Evolutionary conservation across 257 asterid genomes (phyloP).

Genomic region (Ligustrum vulgare): DNA sequence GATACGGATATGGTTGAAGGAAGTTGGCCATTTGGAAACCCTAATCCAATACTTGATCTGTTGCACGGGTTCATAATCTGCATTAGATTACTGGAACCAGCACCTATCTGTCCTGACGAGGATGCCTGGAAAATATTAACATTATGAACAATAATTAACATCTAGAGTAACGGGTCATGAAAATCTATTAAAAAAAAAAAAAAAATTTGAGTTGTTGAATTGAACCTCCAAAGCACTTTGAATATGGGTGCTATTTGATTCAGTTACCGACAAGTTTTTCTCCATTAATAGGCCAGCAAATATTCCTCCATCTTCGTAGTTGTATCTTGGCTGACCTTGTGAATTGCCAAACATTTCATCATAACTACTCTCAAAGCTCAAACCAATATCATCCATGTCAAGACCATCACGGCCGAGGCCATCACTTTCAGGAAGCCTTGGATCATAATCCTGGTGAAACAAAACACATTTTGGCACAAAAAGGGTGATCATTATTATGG

Average conservation of each 20-base stretch:
- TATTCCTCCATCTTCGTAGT: conserved; percentile 45
- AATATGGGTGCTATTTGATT: conserved; percentile 46
- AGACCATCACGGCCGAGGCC: conserved; percentile 19
- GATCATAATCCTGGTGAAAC: conserved; percentile 36
- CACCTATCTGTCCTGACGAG: conserved; percentile 40
- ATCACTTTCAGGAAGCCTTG: conserved; percentile 36
- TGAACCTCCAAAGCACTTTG: conserved; percentile 57
- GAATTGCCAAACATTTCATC: conserved; percentile 45
- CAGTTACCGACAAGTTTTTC: conserved; percentile 47
- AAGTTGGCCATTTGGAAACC: conserved; percentile 49
- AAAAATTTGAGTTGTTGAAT: neutral
- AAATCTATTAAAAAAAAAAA: too few relatives aligned
- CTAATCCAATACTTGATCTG: conserved; percentile 30
- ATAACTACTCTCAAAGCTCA: conserved; percentile 43
- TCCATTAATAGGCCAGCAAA: conserved; percentile 36
- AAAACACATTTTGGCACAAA: neutral
- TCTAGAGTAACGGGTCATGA: too few relatives aligned
- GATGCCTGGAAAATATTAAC: conserved; percentile 39
- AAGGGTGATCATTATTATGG: too few relatives aligned
- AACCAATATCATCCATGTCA: conserved; percentile 48
- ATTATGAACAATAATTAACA: neutral
- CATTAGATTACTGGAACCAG: conserved; percentile 37
- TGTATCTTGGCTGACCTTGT: conserved; percentile 41
- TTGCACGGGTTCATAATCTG: conserved; percentile 36
- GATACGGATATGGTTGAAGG: conserved; percentile 49